These are phyloP conservation scores for Suhomyces pyralidae DNA, from an alignment of 805 yeast genomes.

Conservation along the genomic window DNA sequence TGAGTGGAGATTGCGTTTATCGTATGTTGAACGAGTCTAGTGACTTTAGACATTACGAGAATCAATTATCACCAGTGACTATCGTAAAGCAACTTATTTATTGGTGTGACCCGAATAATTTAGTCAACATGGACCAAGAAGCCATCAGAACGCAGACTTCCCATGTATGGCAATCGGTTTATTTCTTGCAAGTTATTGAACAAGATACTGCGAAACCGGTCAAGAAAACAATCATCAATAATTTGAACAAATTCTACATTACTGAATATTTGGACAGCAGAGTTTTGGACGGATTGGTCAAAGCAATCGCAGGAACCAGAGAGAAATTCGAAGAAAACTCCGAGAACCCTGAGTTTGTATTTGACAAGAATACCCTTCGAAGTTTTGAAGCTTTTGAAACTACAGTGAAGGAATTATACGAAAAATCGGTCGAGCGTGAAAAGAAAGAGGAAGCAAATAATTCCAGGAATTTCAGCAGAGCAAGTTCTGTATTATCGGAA, in stretches of 20 bases:
- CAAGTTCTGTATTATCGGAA: constrained; percentile 7
- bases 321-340: constrained; percentile 20
- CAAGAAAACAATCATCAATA: constrained; percentile 51
- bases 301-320: constrained; percentile 33
- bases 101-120: constrained; percentile 80
- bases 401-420: constrained; percentile 20
- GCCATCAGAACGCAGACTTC: constrained; percentile 42
- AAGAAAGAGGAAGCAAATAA: constrained; percentile 3
- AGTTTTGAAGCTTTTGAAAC: constrained; percentile 31
- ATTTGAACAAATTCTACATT: constrained; percentile 46
- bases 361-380: constrained; percentile 30
- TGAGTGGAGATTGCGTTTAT: constrained; percentile 63
- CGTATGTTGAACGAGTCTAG: constrained; percentile 48
- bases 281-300: constrained; percentile 30
- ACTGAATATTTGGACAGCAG: constrained; percentile 26
- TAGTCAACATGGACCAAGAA: constrained; percentile 48
- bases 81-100: constrained; percentile 69
- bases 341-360: constrained; percentile 25
- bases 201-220: constrained; percentile 49
- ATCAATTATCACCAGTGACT: constrained; percentile 29
- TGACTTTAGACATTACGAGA: constrained; percentile 32
- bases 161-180: constrained; percentile 56
- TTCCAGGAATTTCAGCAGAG: constrained; percentile 6
- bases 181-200: constrained; percentile 50
- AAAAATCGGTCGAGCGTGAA: constrained; percentile 23